Base-by-base conservation (phyloP, 73 alveolate genomes). In the Paramecium tetraurelia region DNA sequence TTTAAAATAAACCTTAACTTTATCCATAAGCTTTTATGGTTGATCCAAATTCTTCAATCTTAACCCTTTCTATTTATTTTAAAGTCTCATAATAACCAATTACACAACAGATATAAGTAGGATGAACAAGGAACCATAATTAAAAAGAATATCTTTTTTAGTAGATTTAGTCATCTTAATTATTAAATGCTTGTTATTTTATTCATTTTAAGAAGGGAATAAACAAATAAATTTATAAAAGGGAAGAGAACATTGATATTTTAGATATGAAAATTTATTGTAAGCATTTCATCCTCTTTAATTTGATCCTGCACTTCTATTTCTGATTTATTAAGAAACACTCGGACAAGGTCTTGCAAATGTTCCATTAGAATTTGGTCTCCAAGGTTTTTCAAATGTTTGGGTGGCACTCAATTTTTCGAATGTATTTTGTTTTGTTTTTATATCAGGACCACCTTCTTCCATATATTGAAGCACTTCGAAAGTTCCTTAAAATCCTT, bases 291-390 rank as follows among this genome's bases (percentile, higher is more conserved):
- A 59, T 59, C 7, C 12, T 59, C 77, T 59, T 59, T 59, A 59
- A 59, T 29, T 59, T 20, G 77, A 59, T 31, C 85, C 53, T 31
- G 85, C 46, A 70, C 85, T 70, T 33, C 46, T 70, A 70, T 70
- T 70, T 8, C 85, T 70, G 9, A 33, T 11, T 70, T 70, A 31
- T 70, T 70, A 33, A 2, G 21, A 70, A 7, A 70, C 85, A 70
- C 58, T 70, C 4, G 85, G 85, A 70, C 85, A 70, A 18, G 85
- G 85, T 70, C 85, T 24, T 3, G 46, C 53, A 70, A 70, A 70
- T 18, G 85, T 70, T 31, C 85, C 85, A 24, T 70, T 70, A 21
- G 85, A 70, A 70, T 70, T 70, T 3, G 85, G 85, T 70, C 85
- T 70, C 85, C 85, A 70, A 31, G 85, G 85, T 31, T 20, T 24